phyloP scores from a whole-genome alignment of 306 rosid genomes.

The Malus fusca region DNA sequence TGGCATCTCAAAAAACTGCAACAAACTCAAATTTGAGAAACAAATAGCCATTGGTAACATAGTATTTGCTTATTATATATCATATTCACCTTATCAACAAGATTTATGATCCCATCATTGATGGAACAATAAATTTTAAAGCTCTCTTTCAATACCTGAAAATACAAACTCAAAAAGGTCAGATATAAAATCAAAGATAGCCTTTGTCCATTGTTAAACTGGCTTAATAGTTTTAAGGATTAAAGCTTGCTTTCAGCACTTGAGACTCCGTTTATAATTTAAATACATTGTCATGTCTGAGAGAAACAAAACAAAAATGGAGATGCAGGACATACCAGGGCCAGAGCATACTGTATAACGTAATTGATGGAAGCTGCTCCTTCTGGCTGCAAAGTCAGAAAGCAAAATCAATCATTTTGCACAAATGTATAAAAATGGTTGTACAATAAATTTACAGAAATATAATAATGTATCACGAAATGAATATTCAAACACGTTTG shows the following conservation, averaged over 20 bases:
- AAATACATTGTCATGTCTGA: neutral
- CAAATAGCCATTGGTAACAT: neutral
- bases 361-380: conserved; percentile 86
- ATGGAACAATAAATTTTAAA: conserved; percentile 79
- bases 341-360: conserved; percentile 94
- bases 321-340: conserved; percentile 59
- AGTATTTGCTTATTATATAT: conserved; percentile 1
- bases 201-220: neutral
- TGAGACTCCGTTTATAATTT: neutral
- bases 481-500: neutral
- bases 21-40: conserved; percentile 10
- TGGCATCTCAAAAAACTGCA: conserved; percentile 99
- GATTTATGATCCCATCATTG: conserved; percentile 98
- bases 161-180: conserved; percentile 18
- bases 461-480: neutral
- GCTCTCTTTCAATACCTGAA: conserved; percentile 98
- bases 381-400: conserved; percentile 74
- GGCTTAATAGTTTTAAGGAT: neutral
- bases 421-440: neutral
- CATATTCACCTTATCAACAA: conserved; percentile 82
- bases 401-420: conserved; percentile 10
- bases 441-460: neutral
- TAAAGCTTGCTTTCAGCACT: neutral
- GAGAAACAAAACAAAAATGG: neutral
- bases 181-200: neutral